Base-by-base conservation (phyloP, 148 eudicot genomes). In the Fallopia convolvulus region DNA sequence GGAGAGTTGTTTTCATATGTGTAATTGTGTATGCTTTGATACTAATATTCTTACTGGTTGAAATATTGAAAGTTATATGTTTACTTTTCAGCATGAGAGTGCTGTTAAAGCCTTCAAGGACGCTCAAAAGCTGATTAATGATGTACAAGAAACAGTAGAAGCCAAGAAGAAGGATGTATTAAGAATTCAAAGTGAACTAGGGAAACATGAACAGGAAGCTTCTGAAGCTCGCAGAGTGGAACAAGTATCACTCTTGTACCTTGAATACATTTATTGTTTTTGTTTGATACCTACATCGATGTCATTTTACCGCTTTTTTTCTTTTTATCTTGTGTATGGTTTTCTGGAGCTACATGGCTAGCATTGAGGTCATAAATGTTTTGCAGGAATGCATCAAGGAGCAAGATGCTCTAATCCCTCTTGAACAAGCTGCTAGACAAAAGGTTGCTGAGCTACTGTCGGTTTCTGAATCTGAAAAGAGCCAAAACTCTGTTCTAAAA, bases 401-500 rank as follows among this genome's bases (percentile, higher is more conserved):
- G 79, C 99, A 95, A 84, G 97, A 91, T 72, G 75, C 83, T 76
- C 79, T 91, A 55, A 86, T 85, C 78, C 89, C 91, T 71, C 91
- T 85, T 74, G 99, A 95, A 83, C 97, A 89, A 82, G 90, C 88
- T 75, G 94, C 97, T 47, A 89, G 99, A 70, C 97, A 91, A 86
- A 91, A 88, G 83, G 91, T 92, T 73, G 80, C 88, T 33, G 99
- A 95, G 87, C 97, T 89, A 36, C 47, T 76, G 60, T 88, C 96
- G 77, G 85, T 85, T 73, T 80, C 90, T 88, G 97, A 94, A 79
- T 87, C 96, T 78, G 99, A 95, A 82, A 95, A 80, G 85, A 95
- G 91, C 80, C 97, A 95, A 78, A 92, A 96, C 74, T 91, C 99
- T 52, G 97, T 95, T 72, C n/a, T 95, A 39, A 95, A 92, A 90